phyloP scores from a whole-genome alignment of 2,329 filamentous ascomycete genomes.

The Podosphaera xanthii region DNA sequence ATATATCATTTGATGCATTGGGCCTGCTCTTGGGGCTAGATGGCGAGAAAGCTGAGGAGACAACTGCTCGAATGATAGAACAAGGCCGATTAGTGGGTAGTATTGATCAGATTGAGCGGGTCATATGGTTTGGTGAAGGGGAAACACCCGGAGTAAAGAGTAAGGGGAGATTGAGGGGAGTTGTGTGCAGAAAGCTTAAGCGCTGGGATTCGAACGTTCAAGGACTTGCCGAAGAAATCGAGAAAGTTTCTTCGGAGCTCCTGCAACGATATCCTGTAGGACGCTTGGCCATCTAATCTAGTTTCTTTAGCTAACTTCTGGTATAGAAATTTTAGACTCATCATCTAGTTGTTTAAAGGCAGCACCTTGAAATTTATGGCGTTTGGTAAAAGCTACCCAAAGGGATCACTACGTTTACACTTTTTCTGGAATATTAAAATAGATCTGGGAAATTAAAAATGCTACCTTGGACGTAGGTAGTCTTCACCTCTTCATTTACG shows the following conservation, averaged over 20 bases:
- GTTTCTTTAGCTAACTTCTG: constrained; percentile 4
- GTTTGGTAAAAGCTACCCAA: too few species aligned
- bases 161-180: constrained; percentile 38
- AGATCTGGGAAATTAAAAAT: too few species aligned
- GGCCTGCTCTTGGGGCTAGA: constrained; percentile 58
- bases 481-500: too few species aligned
- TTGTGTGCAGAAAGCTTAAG: constrained; percentile 48
- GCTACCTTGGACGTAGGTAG: too few species aligned
- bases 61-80: constrained; percentile 88
- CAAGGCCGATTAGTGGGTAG: constrained; percentile 68
- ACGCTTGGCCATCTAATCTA: too few species aligned
- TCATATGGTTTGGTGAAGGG: constrained; percentile 66
- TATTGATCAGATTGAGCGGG: constrained; percentile 80
- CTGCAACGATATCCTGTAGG: constrained; percentile 58
- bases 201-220: constrained; percentile 82
- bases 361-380: background rate
- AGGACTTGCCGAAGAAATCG: constrained; percentile 68
- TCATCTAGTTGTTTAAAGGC: constrained; percentile 23
- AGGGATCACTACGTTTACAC: too few species aligned
- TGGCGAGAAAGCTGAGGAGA: constrained; percentile 65
- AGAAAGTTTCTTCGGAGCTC: constrained; percentile 61
- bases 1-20: constrained; percentile 54
- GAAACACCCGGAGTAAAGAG: constrained; percentile 47
- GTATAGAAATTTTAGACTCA: constrained; percentile 31
- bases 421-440: too few species aligned